A percentile compares a stretch with the other conserved stretches of the same genome.
These are phyloP conservation scores for Claviceps sp. DNA, from an alignment of 2,329 filamentous ascomycete genomes.

Conservation along the genomic window DNA sequence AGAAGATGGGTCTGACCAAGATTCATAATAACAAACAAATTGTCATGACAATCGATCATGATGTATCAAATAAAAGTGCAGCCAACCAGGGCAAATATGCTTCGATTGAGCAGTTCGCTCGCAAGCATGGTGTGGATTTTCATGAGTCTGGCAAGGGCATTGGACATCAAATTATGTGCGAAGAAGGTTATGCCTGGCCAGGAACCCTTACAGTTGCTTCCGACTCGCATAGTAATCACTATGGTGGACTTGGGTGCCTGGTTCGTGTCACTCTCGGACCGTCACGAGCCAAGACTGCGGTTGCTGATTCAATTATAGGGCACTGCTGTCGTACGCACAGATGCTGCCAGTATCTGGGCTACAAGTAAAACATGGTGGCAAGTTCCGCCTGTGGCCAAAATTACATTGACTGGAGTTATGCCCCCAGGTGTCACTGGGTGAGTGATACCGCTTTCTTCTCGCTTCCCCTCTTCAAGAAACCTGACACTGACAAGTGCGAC, in stretches of 20 bases:
- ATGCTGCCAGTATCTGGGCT: slow-evolving; percentile 76
- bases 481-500: background rate
- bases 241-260: slow-evolving; percentile 64
- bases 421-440: slow-evolving; percentile 50
- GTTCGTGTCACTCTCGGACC: slow-evolving; percentile 17
- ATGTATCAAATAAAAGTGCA: slow-evolving; percentile 72
- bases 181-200: slow-evolving; percentile 65
- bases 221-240: slow-evolving; percentile 69
- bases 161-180: slow-evolving; percentile 64
- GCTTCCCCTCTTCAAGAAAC: background rate
- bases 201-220: slow-evolving; percentile 70
- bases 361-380: slow-evolving; percentile 81
- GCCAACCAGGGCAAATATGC: slow-evolving; percentile 72
- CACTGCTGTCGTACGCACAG: slow-evolving; percentile 73
- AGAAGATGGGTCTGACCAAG: slow-evolving; percentile 62
- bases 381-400: slow-evolving; percentile 68
- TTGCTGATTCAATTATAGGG: background rate
- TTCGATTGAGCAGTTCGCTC: slow-evolving; percentile 71
- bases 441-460: background rate
- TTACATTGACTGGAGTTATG: slow-evolving; percentile 63
- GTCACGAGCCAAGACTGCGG: slow-evolving; percentile 16
- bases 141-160: slow-evolving; percentile 60
- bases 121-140: slow-evolving; percentile 62
- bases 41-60: slow-evolving; percentile 77
- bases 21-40: slow-evolving; percentile 60